Conservation (phyloP, 1,139 yeast genomes). For the Suhomyces bokatorum region DNA sequence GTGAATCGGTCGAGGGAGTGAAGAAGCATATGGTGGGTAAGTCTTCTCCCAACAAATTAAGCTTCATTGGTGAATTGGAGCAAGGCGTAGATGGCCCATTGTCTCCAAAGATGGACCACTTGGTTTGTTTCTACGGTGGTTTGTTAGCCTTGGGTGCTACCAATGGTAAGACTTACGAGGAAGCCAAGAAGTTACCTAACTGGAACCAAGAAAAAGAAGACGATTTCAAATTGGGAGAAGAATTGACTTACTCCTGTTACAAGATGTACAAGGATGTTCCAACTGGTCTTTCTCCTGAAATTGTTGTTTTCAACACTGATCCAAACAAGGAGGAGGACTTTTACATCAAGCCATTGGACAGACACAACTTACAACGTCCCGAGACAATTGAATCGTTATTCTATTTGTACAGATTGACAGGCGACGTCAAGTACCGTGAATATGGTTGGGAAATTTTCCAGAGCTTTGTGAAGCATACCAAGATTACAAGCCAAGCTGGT, state of each 20-base stretch:
- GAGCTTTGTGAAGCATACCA: conserved; percentile 63
- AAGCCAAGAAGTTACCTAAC: conserved; percentile 44
- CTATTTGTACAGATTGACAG: conserved; percentile 76
- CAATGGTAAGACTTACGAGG: conserved; percentile 58
- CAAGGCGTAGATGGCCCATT: conserved; percentile 60
- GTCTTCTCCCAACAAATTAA: conserved; percentile 62
- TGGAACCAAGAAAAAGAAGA: conserved; percentile 40
- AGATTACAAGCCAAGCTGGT: conserved; percentile 51
- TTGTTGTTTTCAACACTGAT: conserved; percentile 69
- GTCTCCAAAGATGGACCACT: conserved; percentile 88
- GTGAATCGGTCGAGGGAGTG: conserved; percentile 75
- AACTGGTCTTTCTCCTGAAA: conserved; percentile 87
- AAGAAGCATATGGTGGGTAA: conserved; percentile 59
- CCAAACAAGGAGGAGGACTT: conserved; percentile 50
- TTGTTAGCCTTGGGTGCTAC: conserved; percentile 89
- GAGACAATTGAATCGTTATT: conserved; percentile 91
- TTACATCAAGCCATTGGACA: conserved; percentile 66
- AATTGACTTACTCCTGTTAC: conserved; percentile 78
- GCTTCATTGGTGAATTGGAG: conserved; percentile 79
- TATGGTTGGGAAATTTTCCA: conserved; percentile 91
- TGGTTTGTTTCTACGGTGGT: conserved; percentile 93
- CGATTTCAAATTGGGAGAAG: conserved; percentile 72
- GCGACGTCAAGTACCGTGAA: conserved; percentile 76
- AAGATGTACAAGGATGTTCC: conserved; percentile 72
- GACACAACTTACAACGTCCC: conserved; percentile 87